These are phyloP conservation scores for Phytophthora hibernalis DNA, from an alignment of 352 stramenopile species.

Conservation along the genomic window DNA sequence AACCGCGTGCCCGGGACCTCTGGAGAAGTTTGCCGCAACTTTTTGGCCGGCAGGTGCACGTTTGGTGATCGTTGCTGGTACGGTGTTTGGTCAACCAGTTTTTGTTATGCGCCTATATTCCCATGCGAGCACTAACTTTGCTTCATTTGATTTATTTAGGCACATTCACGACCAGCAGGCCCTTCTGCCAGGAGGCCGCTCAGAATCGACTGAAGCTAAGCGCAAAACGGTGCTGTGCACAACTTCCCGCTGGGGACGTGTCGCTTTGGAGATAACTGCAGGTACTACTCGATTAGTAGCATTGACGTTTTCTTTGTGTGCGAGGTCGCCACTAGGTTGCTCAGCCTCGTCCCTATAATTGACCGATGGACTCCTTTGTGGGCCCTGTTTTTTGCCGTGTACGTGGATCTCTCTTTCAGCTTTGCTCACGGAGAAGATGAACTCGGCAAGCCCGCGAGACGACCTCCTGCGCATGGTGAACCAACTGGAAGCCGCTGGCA, in stretches of 20 bases:
- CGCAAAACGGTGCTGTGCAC: slow-evolving; percentile 82
- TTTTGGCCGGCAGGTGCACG: slow-evolving; percentile 66
- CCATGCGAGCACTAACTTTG: slow-evolving; percentile 19
- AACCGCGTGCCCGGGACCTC: slow-evolving; percentile 53
- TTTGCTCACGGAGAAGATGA: slow-evolving; percentile 87
- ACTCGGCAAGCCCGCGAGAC: slow-evolving; percentile 42
- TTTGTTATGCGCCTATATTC: slow-evolving; percentile 1
- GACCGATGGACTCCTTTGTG: slow-evolving; percentile 36
- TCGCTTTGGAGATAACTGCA: slow-evolving; percentile 87
- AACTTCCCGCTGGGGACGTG: slow-evolving; percentile 80
- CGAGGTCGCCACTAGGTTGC: slow-evolving; percentile 17
- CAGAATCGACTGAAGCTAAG: slow-evolving; percentile 54
- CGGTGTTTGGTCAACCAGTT: slow-evolving; percentile 29
- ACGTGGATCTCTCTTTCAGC: slow-evolving; percentile 44
- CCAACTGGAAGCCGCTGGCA: slow-evolving; percentile 40
- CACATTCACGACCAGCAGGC: slow-evolving; percentile 60
- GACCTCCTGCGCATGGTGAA: slow-evolving; percentile 28
- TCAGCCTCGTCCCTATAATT: slow-evolving; percentile 30
- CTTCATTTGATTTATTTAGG: slow-evolving; percentile 41
- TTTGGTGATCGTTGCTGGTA: slow-evolving; percentile 89
- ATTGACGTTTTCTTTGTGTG: slow-evolving; percentile 22
- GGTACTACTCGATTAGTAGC: slow-evolving; percentile 54
- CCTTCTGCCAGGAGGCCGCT: slow-evolving; percentile 15
- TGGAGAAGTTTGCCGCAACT: slow-evolving; percentile 81
- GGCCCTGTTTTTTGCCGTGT: slow-evolving; percentile 33